A percentile compares a stretch with the other conserved stretches of the same genome.
These are phyloP conservation scores for Epichloe hybrida DNA, from an alignment of 2,329 filamentous ascomycete species.

Conservation along the genomic window DNA sequence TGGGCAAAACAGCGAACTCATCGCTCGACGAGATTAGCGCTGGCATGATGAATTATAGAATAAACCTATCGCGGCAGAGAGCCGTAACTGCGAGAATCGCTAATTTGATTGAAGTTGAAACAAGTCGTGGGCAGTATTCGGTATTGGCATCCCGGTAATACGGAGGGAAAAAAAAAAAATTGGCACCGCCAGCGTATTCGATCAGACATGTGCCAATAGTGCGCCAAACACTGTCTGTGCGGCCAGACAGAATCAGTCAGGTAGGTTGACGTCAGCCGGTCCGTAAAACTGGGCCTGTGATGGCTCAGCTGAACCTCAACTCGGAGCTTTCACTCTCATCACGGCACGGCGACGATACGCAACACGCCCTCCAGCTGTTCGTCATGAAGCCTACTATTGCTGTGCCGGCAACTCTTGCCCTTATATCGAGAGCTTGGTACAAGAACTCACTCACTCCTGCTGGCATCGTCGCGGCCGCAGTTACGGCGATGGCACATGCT, in stretches of 20 bases:
- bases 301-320: neutral
- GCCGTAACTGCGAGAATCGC: neutral
- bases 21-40: conserved; percentile 18
- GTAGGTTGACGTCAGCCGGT: neutral
- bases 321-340: neutral
- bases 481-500: conserved; percentile 70
- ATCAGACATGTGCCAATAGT: neutral
- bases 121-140: too few relatives aligned
- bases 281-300: too few relatives aligned
- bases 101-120: neutral
- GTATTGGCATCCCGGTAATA: too few relatives aligned
- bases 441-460: conserved; percentile 65
- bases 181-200: conserved; percentile 1
- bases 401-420: conserved; percentile 41
- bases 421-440: conserved; percentile 55
- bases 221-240: neutral
- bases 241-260: neutral
- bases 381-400: conserved; percentile 46
- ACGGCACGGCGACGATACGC: neutral
- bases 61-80: neutral
- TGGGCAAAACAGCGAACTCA: conserved; percentile 56
- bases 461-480: conserved; percentile 57
- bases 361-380: neutral
- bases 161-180: neutral
- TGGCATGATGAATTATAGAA: conserved; percentile 13